These are phyloP conservation scores for Cryptococcus sp. DNA, from an alignment of 1,284 basidiomycete genomes.

Conservation along the genomic window DNA sequence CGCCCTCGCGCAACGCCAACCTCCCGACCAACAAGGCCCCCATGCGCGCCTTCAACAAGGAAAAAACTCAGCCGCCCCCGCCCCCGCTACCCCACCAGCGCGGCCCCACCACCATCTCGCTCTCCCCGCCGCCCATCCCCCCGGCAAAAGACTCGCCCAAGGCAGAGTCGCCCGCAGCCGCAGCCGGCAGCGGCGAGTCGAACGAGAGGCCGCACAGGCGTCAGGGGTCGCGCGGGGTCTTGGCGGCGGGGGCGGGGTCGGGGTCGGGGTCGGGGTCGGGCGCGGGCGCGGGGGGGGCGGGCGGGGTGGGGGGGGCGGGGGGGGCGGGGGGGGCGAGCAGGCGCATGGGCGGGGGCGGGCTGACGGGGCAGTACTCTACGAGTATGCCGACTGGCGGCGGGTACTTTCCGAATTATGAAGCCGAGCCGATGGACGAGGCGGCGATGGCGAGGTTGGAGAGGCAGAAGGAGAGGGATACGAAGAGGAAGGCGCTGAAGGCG, in stretches of 20 bases:
- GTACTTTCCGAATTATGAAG: constrained; percentile 40
- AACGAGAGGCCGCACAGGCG: background rate
- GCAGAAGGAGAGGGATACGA: constrained; percentile 43
- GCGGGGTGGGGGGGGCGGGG: too few species aligned
- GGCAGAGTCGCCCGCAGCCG: background rate
- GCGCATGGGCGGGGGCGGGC: constrained; percentile 36
- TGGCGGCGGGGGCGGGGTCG: too few species aligned
- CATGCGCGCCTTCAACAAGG: constrained; percentile 43
- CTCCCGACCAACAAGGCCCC: constrained; percentile 39
- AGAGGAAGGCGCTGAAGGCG: constrained; percentile 47
- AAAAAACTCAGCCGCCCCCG: constrained; percentile 5
- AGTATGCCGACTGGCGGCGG: constrained; percentile 45
- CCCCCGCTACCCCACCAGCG: constrained; percentile 16
- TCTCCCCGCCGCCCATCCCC: constrained; percentile 21
- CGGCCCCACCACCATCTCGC: constrained; percentile 23
- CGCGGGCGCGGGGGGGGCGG: constrained; percentile 7
- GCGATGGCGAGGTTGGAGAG: constrained; percentile 33
- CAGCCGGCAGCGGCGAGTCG: background rate
- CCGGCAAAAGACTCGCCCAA: constrained; percentile 17
- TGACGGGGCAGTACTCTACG: constrained; percentile 48
- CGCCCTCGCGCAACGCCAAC: constrained; percentile 47
- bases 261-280: constrained; percentile 2
- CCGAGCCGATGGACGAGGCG: constrained; percentile 29
- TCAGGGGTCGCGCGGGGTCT: background rate
- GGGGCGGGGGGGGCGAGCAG: constrained; percentile 12